Percentiles rank a stretch among this genome's conserved stretches.
Conservation (phyloP, 1,284 basidiomycete genomes). For the Ceratorhiza oryzae-sativae region DNA sequence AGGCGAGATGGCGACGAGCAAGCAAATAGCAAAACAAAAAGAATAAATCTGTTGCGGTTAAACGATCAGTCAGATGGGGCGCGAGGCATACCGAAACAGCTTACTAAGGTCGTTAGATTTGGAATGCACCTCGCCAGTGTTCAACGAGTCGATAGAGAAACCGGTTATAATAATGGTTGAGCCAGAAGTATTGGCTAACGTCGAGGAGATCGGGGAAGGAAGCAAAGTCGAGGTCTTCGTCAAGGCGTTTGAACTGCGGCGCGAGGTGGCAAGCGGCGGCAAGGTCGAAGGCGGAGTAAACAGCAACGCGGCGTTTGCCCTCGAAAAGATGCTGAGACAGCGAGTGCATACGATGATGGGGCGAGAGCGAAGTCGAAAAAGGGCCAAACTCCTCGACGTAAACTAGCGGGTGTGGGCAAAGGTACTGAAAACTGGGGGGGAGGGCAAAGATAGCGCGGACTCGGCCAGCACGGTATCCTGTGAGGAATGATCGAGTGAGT, state of each 20-base stretch:
- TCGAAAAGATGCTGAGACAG: neutral
- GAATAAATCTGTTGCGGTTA: too few species aligned
- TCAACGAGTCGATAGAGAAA: constrained; percentile 5
- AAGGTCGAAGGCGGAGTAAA: neutral
- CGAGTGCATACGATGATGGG: neutral
- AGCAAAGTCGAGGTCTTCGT: neutral
- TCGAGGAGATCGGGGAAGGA: neutral
- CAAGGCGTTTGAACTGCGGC: neutral
- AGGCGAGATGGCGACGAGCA: too few species aligned
- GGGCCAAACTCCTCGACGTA: neutral
- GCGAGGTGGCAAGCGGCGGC: constrained; percentile 2
- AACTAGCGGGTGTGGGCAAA: neutral
- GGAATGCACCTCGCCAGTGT: neutral
- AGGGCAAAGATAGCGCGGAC: neutral
- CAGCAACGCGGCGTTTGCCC: neutral
- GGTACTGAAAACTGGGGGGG: neutral
- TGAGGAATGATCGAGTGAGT: neutral
- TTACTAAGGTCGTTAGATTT: neutral
- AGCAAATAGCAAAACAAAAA: too few species aligned
- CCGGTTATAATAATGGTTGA: constrained; percentile 14
- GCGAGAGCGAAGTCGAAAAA: neutral
- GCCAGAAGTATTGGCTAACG: neutral
- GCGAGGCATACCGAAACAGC: neutral
- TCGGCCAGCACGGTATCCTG: neutral
- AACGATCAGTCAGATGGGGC: neutral